Conservation (phyloP, 2,329 filamentous ascomycete genomes). For the Nakataea oryzae region DNA sequence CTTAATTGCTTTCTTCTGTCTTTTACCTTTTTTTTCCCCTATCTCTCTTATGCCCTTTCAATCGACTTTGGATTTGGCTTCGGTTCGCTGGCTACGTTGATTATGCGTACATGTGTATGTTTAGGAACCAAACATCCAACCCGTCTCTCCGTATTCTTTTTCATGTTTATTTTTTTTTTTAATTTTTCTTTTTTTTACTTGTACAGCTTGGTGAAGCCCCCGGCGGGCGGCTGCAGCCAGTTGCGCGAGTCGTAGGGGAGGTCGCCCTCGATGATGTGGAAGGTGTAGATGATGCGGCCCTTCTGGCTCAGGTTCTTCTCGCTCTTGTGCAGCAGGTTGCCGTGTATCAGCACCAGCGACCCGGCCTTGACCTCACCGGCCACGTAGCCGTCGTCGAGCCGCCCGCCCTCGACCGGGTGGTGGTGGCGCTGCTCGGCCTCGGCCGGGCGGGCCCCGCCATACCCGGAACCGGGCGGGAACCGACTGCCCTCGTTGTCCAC, state of each 20-base stretch:
- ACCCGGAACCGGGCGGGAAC: slow-evolving; percentile 48
- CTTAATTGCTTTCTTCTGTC: background rate
- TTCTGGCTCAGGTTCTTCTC: slow-evolving; percentile 81
- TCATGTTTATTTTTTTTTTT: too few relatives aligned
- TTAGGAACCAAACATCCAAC: too few relatives aligned
- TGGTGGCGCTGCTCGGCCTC: background rate
- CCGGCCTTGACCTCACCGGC: slow-evolving; percentile 85
- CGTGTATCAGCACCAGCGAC: slow-evolving; percentile 85
- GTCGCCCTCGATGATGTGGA: slow-evolving; percentile 76
- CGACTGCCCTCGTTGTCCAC: slow-evolving; percentile 55
- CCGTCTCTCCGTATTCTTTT: too few relatives aligned
- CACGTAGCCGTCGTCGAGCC: slow-evolving; percentile 50
- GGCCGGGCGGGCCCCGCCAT: slow-evolving; percentile 25
- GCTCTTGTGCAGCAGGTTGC: slow-evolving; percentile 91
- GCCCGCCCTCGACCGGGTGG: slow-evolving; percentile 15
- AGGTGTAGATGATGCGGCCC: slow-evolving; percentile 92
- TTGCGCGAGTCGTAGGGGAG: slow-evolving; percentile 75
- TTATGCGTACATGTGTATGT: too few relatives aligned
- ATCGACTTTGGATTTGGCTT: too few relatives aligned
- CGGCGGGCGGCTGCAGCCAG: slow-evolving; percentile 79
- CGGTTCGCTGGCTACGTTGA: background rate
- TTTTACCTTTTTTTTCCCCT: too few relatives aligned
- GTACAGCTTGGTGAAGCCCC: slow-evolving; percentile 66
- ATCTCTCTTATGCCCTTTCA: too few relatives aligned
- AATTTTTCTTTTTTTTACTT: too few relatives aligned